Evolutionary conservation across 129 eudicot species (phyloP), one percentile per base, ranked within the genome.

Genomic region (Helianthus tuberosus): DNA sequence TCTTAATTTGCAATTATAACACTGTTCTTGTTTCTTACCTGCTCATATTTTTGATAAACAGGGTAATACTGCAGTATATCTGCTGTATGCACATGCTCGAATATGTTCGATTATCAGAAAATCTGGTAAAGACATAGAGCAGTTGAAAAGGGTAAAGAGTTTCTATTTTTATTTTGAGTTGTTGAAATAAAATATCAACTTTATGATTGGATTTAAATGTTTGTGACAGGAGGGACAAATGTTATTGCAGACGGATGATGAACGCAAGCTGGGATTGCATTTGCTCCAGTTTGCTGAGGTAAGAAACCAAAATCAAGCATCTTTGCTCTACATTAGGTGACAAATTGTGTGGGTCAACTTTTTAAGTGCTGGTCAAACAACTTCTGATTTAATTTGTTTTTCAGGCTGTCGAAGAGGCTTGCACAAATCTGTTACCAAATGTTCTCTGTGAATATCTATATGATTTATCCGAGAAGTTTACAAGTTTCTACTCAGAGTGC

Each of bases 51-150:
- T 29, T 84, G 8, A 15, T 78, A 68, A 57, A 66, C 89, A 90
- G 98, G 98, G 98, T 86, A 84, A 93, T 69, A 90, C 97, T 63
- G 97, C 96, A 55, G 93, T 88, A 2, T 88, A 90, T 80, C 71
- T 93, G 68, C 81, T 88, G 68, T 88, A 93, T 79, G 97, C 96
- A 53, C 93, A 93, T 83, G 98, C 98, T 66, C 91, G 97, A 20
- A 86, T 90, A 47, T 88, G 96, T 80, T 90, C 98, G 39, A 88
- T 94, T 72, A 90, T 94, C 79, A 82, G 97, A 75, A 94, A 88
- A 81, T 93, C 97, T 69, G 96, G 97, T 80, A 86, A 85, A 88
- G 93, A 90, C 70, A 77, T 90, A 2, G 97, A 90, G 72, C 88
- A 86, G 39, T 44, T 93, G 44, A 93, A 92, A 73, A 77, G 84